phyloP scores from a whole-genome alignment of 495 filamentous ascomycete genomes.

The Penicillium pulvis region DNA sequence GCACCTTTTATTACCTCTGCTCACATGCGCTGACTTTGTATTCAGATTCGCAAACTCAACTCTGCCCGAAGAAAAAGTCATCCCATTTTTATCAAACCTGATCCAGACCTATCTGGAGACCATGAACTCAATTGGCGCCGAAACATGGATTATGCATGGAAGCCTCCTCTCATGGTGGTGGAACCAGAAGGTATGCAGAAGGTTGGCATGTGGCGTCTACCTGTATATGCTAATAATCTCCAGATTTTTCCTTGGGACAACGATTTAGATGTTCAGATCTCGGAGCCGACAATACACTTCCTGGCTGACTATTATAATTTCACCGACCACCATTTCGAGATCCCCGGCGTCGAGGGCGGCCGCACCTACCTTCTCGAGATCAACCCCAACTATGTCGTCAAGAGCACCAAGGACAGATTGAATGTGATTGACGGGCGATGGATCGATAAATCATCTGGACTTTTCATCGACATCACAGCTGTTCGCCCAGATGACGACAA shows the following conservation, averaged over 20 bases:
- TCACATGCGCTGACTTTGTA: constrained; percentile 18
- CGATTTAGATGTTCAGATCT: constrained; percentile 62
- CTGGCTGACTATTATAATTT: constrained; percentile 64
- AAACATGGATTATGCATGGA: constrained; percentile 68
- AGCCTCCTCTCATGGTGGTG: constrained; percentile 65
- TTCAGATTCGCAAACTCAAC: constrained; percentile 50
- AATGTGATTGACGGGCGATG: constrained; percentile 65
- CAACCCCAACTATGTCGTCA: constrained; percentile 59
- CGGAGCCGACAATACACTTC: constrained; percentile 56
- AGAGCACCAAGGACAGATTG: constrained; percentile 41
- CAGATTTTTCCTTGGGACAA: constrained; percentile 65
- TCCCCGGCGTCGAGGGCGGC: constrained; percentile 43
- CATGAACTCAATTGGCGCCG: constrained; percentile 56
- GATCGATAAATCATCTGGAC: constrained; percentile 61
- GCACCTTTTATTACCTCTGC: background rate
- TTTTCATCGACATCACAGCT: constrained; percentile 66
- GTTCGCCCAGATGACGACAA: constrained; percentile 48
- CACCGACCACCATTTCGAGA: constrained; percentile 57
- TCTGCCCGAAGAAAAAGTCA: constrained; percentile 51
- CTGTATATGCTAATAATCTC: constrained; percentile 1
- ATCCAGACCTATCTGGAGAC: constrained; percentile 58
- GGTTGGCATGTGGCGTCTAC: background rate
- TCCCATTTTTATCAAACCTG: constrained; percentile 48
- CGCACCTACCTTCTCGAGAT: constrained; percentile 60
- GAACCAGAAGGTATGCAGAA: constrained; percentile 52